Conservation (phyloP, 1,139 yeast genomes). For the Taphrina flavorubra region DNA sequence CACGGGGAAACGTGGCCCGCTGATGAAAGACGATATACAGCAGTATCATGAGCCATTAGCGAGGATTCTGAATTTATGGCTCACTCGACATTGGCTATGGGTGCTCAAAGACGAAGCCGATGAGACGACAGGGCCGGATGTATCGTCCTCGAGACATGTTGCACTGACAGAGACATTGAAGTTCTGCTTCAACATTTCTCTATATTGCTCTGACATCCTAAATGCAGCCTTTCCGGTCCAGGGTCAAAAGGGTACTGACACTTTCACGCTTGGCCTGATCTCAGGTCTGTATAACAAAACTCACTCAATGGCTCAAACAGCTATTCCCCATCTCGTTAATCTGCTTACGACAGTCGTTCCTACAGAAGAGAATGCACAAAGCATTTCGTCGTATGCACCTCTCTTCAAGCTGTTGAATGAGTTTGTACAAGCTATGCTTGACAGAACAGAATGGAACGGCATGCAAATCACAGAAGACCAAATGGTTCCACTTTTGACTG, state of each 20-base stretch:
- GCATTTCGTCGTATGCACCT: not conserved
- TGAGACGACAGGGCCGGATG: not conserved
- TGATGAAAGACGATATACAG: constrained; percentile 9
- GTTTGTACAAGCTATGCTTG: constrained; percentile 14
- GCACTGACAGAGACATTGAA: constrained; percentile 35
- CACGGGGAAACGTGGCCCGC: constrained; percentile 41
- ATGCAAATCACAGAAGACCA: constrained; percentile 16
- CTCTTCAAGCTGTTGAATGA: constrained; percentile 19
- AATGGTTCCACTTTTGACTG: constrained; percentile 27
- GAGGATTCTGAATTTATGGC: constrained; percentile 11
- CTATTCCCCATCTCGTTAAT: constrained; percentile 4
- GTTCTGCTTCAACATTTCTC: constrained; percentile 16
- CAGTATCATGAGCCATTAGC: constrained; percentile 18
- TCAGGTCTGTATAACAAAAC: not conserved
- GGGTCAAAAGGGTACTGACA: not conserved
- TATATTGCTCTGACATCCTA: constrained; percentile 1
- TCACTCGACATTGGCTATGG: constrained; percentile 5
- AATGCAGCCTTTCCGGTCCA: not conserved
- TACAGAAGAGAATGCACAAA: not conserved
- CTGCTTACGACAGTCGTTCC: not conserved
- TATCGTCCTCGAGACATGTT: not conserved
- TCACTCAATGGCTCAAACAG: not conserved
- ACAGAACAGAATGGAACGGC: not conserved
- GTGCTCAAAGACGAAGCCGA: not conserved
- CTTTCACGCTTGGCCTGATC: not conserved